Evolutionary conservation across 306 rosid genomes (phyloP).

Genomic region (Fragaria ananassa): DNA sequence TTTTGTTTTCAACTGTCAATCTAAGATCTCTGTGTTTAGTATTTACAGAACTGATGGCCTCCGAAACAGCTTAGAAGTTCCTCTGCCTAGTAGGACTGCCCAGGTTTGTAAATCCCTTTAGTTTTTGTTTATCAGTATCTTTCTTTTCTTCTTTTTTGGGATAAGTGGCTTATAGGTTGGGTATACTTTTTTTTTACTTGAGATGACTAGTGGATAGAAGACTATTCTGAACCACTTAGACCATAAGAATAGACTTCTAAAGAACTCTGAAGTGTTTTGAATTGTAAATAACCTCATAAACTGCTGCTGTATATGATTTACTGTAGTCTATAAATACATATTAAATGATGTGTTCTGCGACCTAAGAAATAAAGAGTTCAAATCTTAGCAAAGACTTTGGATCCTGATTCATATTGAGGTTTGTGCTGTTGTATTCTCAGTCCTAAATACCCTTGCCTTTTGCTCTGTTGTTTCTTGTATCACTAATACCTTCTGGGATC

Average conservation of each 20-base stretch:
- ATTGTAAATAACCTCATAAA: not conserved
- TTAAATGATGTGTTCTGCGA: not conserved
- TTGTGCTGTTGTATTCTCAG: not conserved
- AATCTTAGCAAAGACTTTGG: not conserved
- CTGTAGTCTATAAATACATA: not conserved
- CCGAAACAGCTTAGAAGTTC: slow-evolving; percentile 70
- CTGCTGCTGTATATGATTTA: not conserved
- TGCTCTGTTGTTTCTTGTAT: not conserved
- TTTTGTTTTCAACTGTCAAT: not conserved
- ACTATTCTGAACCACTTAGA: not conserved
- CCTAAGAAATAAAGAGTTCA: not conserved
- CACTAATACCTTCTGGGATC: not conserved
- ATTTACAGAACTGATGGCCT: slow-evolving; percentile 68
- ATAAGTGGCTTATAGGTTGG: not conserved
- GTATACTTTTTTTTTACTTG: not conserved
- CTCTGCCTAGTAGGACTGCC: slow-evolving; percentile 76
- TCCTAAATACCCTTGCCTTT: not conserved
- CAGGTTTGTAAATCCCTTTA: slow-evolving; percentile 49
- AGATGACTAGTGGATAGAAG: not conserved
- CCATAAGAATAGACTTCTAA: not conserved
- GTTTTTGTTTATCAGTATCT: not conserved
- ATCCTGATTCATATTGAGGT: not conserved
- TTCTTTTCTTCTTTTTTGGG: not conserved
- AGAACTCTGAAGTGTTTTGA: not conserved
- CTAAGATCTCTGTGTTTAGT: not conserved